Percentiles rank a stretch among this genome's conserved stretches.
phyloP scores from a whole-genome alignment of 148 eudicot genomes.

The Fagopyrum tataricum region DNA sequence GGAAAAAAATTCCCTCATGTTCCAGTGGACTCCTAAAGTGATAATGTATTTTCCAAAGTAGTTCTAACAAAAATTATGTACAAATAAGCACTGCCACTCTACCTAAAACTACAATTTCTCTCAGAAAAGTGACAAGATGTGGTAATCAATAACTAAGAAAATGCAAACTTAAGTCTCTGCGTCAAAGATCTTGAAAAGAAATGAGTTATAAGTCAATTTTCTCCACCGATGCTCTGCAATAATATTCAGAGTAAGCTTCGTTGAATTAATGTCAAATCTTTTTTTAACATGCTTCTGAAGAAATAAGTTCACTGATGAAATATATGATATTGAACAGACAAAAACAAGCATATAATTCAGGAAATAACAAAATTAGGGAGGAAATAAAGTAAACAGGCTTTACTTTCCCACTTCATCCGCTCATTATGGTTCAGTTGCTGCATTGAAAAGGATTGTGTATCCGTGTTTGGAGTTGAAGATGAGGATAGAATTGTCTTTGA shows the following conservation, averaged over 20 bases:
- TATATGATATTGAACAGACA: too few species aligned
- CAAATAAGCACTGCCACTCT: too few species aligned
- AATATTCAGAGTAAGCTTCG: too few species aligned
- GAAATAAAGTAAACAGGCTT: neutral
- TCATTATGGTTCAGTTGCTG: slow-evolving; percentile 43
- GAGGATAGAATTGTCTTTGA: slow-evolving; percentile 43
- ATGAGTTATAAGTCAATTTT: neutral
- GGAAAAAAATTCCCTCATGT: too few species aligned
- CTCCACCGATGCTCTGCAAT: neutral
- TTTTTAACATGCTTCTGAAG: neutral
- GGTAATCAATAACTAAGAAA: too few species aligned
- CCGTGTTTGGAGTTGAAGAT: slow-evolving; percentile 34
- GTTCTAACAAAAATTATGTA: too few species aligned
- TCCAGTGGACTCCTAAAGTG: too few species aligned
- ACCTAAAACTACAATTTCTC: too few species aligned
- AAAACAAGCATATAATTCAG: neutral
- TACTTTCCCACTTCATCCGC: slow-evolving; percentile 16
- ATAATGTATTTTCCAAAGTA: too few species aligned
- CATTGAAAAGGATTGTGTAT: slow-evolving; percentile 41
- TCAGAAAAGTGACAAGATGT: too few species aligned
- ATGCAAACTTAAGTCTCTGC: neutral
- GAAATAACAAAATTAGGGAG: neutral
- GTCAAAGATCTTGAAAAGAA: neutral
- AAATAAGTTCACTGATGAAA: neutral
- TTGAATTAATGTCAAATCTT: neutral